Evolutionary conservation across 441 rosid genomes (phyloP).

Genomic region (Iberis amara): DNA sequence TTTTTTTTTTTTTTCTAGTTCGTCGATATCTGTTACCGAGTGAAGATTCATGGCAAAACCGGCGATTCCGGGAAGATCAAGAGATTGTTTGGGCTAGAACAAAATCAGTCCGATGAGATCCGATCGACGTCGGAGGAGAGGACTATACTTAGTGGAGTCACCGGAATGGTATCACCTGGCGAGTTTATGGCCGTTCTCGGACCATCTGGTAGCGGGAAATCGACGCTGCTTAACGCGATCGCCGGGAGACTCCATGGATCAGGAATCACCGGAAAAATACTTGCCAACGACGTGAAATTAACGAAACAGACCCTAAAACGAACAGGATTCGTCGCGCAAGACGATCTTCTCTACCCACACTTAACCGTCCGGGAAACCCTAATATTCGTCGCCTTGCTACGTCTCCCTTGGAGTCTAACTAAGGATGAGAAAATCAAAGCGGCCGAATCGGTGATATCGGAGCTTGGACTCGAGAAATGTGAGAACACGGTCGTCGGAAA

Average conservation of each 20-base stretch:
- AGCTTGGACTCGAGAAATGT: conserved; percentile 68
- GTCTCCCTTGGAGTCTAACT: conserved; percentile 47
- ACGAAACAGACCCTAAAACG: conserved; percentile 46
- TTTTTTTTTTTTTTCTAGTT: conserved; percentile 62
- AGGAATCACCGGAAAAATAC: conserved; percentile 58
- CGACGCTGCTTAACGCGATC: conserved; percentile 68
- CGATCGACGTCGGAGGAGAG: conserved; percentile 40
- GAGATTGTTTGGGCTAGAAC: conserved; percentile 31
- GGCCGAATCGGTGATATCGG: conserved; percentile 61
- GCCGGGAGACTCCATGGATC: conserved; percentile 63
- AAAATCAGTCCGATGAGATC: conserved; percentile 24
- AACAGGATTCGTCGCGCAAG: conserved; percentile 84
- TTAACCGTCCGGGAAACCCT: conserved; percentile 88
- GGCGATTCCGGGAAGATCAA: conserved; percentile 31
- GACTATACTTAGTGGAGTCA: conserved; percentile 55
- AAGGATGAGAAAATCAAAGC: conserved; percentile 46
- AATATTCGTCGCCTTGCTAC: conserved; percentile 63
- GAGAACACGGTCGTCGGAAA: conserved; percentile 79
- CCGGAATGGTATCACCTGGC: conserved; percentile 81
- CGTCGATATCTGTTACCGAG: conserved; percentile 55
- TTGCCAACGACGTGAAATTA: conserved; percentile 46
- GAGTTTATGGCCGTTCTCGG: conserved; percentile 89
- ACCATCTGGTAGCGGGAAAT: conserved; percentile 91
- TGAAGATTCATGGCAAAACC: conserved; percentile 37
- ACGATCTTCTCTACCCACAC: conserved; percentile 88